Percentiles rank a stretch among this genome's conserved stretches.
Evolutionary conservation across 306 rosid genomes (phyloP).

Genomic region (Pyrus betulifolia): DNA sequence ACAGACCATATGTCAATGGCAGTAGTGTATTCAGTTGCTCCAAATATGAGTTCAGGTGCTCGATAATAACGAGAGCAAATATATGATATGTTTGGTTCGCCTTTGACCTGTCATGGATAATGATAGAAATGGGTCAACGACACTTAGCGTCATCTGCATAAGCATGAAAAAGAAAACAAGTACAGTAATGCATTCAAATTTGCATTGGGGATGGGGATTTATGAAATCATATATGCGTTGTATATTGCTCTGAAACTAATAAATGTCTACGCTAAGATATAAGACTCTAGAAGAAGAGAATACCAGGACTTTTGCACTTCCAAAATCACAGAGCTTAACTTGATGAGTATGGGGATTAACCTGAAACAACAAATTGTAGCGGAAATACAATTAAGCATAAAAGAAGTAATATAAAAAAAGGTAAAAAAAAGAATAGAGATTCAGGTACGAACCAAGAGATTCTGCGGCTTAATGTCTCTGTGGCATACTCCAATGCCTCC

Average conservation of each 20-base stretch:
- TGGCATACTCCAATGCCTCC: conserved; percentile 61
- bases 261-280: neutral
- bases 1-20: conserved; percentile 72
- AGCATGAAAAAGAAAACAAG: conserved; percentile 1
- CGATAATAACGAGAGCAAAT: conserved; percentile 70
- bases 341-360: conserved; percentile 71
- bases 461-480: conserved; percentile 61
- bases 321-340: conserved; percentile 61
- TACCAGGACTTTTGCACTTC: conserved; percentile 85
- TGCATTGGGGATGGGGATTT: neutral
- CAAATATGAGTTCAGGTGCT: conserved; percentile 72
- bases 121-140: neutral
- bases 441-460: conserved; percentile 46
- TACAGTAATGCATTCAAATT: neutral
- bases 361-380: conserved; percentile 25
- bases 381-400: neutral
- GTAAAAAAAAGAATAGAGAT: neutral
- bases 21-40: conserved; percentile 66
- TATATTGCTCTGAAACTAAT: neutral
- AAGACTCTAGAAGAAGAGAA: conserved; percentile 14
- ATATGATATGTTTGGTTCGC: conserved; percentile 70
- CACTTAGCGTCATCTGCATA: neutral
- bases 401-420: neutral
- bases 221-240: neutral
- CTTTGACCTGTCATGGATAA: conserved; percentile 42